A percentile compares a stretch with the other conserved stretches of the same genome.
Evolutionary conservation across 1,284 basidiomycete genomes (phyloP).

Genomic region (Anthracocystis walkeri): DNA sequence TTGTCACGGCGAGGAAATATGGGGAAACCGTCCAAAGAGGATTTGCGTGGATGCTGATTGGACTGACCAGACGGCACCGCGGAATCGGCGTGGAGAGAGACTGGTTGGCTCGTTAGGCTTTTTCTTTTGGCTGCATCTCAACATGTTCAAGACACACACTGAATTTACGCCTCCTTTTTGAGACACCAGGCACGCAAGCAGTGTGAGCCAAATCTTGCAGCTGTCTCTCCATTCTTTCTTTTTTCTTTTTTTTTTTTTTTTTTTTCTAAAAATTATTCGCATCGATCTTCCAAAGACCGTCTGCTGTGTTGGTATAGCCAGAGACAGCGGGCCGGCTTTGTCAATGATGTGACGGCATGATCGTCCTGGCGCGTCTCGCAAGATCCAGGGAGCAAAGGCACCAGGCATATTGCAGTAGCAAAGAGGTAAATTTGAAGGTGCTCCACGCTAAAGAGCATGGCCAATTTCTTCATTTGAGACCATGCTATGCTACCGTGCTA

Average conservation of each 20-base stretch:
- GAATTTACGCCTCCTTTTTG: neutral
- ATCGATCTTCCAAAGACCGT: neutral
- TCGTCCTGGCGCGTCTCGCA: too few species aligned
- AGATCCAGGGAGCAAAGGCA: too few species aligned
- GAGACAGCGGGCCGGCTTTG: too few species aligned
- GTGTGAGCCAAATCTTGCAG: neutral
- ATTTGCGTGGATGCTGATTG: constrained; percentile 4
- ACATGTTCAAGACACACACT: constrained; percentile 5
- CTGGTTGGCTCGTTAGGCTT: neutral
- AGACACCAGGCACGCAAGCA: neutral
- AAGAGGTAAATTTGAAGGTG: too few species aligned
- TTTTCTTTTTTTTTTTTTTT: neutral
- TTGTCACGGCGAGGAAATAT: neutral
- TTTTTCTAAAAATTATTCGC: neutral
- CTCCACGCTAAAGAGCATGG: too few species aligned
- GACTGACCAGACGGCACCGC: neutral
- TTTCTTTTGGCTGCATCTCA: neutral
- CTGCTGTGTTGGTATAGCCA: neutral
- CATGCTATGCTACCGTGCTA: too few species aligned
- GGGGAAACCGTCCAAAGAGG: constrained; percentile 4
- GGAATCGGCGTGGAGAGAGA: neutral
- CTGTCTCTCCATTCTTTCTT: neutral
- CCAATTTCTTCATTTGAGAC: too few species aligned
- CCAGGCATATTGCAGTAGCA: too few species aligned
- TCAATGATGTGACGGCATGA: too few species aligned